A percentile compares a stretch with the other conserved stretches of the same genome.
Conservation (phyloP, 495 filamentous ascomycete species). For the Penicillium odoratum region DNA sequence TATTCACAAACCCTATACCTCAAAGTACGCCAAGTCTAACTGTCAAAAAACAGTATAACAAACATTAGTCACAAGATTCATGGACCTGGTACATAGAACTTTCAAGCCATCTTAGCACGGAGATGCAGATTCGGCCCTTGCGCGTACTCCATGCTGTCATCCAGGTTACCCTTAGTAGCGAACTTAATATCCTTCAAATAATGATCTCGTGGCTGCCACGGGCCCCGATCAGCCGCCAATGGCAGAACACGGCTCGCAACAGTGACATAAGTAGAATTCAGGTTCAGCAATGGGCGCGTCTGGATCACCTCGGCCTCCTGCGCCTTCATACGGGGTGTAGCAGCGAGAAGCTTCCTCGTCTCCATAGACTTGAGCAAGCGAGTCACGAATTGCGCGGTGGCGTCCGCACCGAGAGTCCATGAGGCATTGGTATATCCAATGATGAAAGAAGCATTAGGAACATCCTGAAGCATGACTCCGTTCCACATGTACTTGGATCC, state of each 20-base stretch:
- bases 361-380: conserved; percentile 47
- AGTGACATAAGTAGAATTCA: conserved; percentile 54
- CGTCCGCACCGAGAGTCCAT: conserved; percentile 63
- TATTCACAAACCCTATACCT: neutral
- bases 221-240: conserved; percentile 45
- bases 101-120: conserved; percentile 24
- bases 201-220: conserved; percentile 56
- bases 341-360: conserved; percentile 35
- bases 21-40: neutral
- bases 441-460: conserved; percentile 57
- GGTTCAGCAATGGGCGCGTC: conserved; percentile 39
- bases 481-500: conserved; percentile 56
- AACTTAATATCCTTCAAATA: conserved; percentile 55
- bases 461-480: conserved; percentile 58
- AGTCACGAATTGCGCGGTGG: conserved; percentile 46
- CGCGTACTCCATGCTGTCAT: conserved; percentile 35
- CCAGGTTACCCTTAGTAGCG: conserved; percentile 48
- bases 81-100: neutral
- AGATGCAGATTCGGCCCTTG: conserved; percentile 27
- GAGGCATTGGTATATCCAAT: conserved; percentile 59
- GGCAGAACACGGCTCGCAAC: conserved; percentile 41
- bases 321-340: conserved; percentile 40
- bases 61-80: neutral
- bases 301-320: conserved; percentile 32
- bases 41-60: neutral